Evolutionary conservation across 2,329 filamentous ascomycete genomes (phyloP).

Genomic region (Fusarium keratoplasticum): DNA sequence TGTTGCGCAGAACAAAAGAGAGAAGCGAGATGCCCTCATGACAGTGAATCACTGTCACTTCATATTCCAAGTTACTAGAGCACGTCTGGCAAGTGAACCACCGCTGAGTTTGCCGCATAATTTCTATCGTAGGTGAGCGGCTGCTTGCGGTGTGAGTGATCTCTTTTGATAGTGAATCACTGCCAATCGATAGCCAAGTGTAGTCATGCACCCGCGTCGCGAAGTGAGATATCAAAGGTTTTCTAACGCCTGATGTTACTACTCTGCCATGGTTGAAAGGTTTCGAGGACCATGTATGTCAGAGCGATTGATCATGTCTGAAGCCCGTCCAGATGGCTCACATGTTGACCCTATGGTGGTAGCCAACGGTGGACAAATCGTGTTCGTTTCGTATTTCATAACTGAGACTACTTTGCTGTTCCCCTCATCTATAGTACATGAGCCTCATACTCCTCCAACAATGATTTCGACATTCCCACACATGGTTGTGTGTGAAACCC

Average conservation of each 20-base stretch:
- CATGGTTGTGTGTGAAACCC: neutral
- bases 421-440: neutral
- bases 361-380: neutral
- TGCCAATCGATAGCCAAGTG: neutral
- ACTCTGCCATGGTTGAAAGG: neutral
- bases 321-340: neutral
- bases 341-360: neutral
- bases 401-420: conserved; percentile 15
- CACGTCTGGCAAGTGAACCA: neutral
- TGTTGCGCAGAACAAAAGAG: no score
- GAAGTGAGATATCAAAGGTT: no score
- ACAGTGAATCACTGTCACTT: neutral
- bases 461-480: neutral
- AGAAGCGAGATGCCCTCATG: neutral
- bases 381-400: conserved; percentile 14
- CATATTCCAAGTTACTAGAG: neutral
- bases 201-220: neutral
- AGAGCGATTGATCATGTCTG: no score
- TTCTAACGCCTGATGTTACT: neutral
- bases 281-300: no score
- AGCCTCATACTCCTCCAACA: neutral
- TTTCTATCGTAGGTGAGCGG: neutral
- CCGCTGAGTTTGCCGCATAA: neutral
- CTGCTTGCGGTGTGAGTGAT: neutral
- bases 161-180: neutral